Base-by-base conservation (phyloP, 306 rosid species). In the Heteromeles arbutifolia region DNA sequence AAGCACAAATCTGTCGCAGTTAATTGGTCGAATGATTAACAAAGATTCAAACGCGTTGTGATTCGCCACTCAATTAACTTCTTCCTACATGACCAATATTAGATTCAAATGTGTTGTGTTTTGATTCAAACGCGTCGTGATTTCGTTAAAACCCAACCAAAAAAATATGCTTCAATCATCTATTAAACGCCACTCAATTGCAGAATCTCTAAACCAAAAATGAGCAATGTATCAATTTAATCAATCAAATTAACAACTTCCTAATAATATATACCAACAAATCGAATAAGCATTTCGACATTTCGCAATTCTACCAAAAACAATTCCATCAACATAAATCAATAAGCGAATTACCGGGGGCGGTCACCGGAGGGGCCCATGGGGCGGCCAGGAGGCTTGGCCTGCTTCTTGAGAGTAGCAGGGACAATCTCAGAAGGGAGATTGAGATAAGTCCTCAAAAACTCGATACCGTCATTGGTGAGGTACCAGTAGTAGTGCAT, bases 401-500 rank as follows among this genome's bases (percentile, higher is more conserved):
- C 85, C 25, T 85, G 90, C 61, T 94, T 94, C 93, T 91, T 94
- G 80, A 91, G 81, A 65, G 97, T 94, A 17, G 96, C 97, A 0
- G 96, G 98, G 14, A 94, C 97, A 17, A 94, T 94, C 82, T 91
- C 96, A 1, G 97, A 94, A 5, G 98, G 98, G 26, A 95, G 97
- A 68, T 95, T 95, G 66, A 95, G 96, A 65, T 95, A 92, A 63
- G 81, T 92, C 78, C 97, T 88, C 10, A 94, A 78, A 69, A 86
- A 89, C 86, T 94, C 98, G 57, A 94, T 95, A 32, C 98, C 99
- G 62, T 92, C 96, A 28, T 95, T 95, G 3, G 98, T 92, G 13
- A 95, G 88, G 78, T 86, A 92, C 98, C 97, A 92, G 83, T 92
- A 92, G 72, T 95, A 90, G 74, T 95, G 92, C 97, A 90, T 92